Base-by-base conservation (phyloP, 306 rosid species). In the Cucurbita ficifolia region DNA sequence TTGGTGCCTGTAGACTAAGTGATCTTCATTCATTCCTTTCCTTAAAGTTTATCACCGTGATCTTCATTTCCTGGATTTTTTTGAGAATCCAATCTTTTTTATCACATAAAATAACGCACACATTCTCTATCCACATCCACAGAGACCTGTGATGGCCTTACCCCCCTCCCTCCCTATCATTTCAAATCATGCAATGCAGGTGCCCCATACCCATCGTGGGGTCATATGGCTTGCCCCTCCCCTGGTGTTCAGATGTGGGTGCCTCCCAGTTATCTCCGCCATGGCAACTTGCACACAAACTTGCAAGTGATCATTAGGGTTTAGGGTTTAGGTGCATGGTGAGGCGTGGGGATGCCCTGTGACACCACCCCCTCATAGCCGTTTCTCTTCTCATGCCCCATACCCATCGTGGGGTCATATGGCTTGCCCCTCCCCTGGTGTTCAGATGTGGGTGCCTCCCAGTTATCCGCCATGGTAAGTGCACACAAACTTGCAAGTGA, bases 321-420 rank as follows among this genome's bases (percentile, higher is more conserved):
- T n/a, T n/a, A n/a, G 50, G 38, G 77, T 81, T 64, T 86, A 95
- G 99, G 39, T 91, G 76, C 90, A 82, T 19, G 96, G 89, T 43
- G 97, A 91, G 74, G 85, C 96, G 55, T 89, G 99, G 97, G 99
- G 99, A 58, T 86, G 96, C 83, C 97, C 96, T 18, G 85, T 95
- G 80, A 78, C 83, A 69, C 94, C 94, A 72, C n/a, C n/a, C n/a
- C 70, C 86, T 49, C 90, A 83, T 67, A 45, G 81, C 75, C 79
- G 86, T 36, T 79, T 75, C 71, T 79, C 82, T 74, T 63, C 87
- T 59, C 81, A 83, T 81, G n/a, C n/a, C n/a, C n/a, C n/a, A n/a
- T n/a, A n/a, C n/a, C n/a, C n/a, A n/a, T n/a, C n/a, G n/a, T n/a
- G n/a, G n/a, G n/a, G n/a, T n/a, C 86, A 84, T 52, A 77, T 85